phyloP scores from a whole-genome alignment of 805 yeast species.

The Sugiyamaella valdiviana region DNA sequence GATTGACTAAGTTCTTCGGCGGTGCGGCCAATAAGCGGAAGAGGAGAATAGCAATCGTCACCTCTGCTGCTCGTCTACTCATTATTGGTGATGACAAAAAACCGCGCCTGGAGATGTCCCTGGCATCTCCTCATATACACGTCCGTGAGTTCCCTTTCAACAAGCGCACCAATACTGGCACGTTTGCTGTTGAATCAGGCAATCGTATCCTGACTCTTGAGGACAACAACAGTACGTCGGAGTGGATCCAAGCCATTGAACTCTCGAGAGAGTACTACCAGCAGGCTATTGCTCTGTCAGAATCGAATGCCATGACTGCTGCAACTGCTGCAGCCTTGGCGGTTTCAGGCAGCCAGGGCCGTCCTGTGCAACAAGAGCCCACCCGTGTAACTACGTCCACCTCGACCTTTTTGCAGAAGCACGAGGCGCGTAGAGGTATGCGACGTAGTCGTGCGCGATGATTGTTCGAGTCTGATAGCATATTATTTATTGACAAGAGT shows the following conservation, averaged over 20 bases:
- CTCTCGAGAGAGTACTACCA: constrained; percentile 26
- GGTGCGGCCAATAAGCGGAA: constrained; percentile 23
- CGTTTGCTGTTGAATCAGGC: constrained; percentile 30
- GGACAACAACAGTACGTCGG: constrained; percentile 27
- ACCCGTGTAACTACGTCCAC: constrained; percentile 10
- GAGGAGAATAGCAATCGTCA: constrained; percentile 29
- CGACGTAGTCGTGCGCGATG: constrained; percentile 3
- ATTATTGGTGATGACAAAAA: constrained; percentile 29
- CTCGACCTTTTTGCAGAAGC: constrained; percentile 19
- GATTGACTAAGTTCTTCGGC: constrained; percentile 28
- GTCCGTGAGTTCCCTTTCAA: constrained; percentile 31
- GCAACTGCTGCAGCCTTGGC: constrained; percentile 34
- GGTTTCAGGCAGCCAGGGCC: constrained; percentile 18
- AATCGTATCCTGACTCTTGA: constrained; percentile 31
- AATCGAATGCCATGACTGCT: constrained; percentile 28
- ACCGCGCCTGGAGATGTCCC: constrained; percentile 28
- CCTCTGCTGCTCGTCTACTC: constrained; percentile 32
- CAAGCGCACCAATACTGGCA: constrained; percentile 21
- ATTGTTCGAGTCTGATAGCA: background rate
- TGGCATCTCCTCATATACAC: constrained; percentile 30
- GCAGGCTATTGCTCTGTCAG: constrained; percentile 25
- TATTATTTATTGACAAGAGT: background rate
- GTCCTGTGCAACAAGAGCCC: background rate
- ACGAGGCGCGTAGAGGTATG: constrained; percentile 16
- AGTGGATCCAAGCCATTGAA: constrained; percentile 32